Conservation (phyloP, 176 grass and related monocot species). For the Lolium perenne region DNA sequence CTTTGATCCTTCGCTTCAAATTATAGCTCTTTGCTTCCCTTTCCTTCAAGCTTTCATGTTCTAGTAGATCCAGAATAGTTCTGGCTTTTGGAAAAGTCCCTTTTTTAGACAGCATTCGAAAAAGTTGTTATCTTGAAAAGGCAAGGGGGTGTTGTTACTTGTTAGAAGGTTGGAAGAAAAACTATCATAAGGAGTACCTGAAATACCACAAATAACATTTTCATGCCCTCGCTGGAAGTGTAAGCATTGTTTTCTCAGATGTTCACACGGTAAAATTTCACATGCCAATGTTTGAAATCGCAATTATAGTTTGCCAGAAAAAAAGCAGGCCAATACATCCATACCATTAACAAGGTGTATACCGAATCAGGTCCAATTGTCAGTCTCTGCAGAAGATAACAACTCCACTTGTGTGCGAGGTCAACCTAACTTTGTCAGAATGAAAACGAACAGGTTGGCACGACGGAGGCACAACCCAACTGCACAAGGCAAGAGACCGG, state of each 20-base stretch:
- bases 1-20: conserved; percentile 9
- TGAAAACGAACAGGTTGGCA: conserved; percentile 37
- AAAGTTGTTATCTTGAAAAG: neutral
- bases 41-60: neutral
- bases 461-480: conserved; percentile 10
- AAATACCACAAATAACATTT: neutral
- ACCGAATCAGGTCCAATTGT: neutral
- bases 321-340: neutral
- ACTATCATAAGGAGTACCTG: too few species aligned
- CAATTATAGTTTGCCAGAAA: neutral
- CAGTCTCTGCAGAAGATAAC: neutral
- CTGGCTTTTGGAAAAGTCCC: neutral
- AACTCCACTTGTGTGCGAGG: neutral
- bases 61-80: conserved; percentile 24
- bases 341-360: neutral
- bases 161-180: too few species aligned
- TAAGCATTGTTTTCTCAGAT: too few species aligned
- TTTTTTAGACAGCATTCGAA: neutral
- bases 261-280: neutral
- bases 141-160: too few species aligned
- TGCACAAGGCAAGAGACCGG: neutral
- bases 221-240: neutral
- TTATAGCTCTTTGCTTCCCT: neutral
- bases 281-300: neutral
- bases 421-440: conserved; percentile 32